These are phyloP conservation scores for Fusarium pseudograminearum DNA, from an alignment of 2,329 filamentous ascomycete species.

Conservation along the genomic window DNA sequence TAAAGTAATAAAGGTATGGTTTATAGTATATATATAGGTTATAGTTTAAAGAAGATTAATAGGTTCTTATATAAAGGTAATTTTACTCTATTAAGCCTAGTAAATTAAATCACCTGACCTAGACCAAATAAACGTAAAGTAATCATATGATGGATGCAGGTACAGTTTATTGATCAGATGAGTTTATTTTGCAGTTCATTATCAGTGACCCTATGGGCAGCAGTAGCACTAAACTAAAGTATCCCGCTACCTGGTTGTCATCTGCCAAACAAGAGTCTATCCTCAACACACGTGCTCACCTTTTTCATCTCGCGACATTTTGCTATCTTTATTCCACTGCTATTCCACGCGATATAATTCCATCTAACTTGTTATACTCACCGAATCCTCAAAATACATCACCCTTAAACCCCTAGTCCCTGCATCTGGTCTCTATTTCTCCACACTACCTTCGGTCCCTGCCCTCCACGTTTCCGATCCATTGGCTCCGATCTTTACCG, in stretches of 20 bases:
- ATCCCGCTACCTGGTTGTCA: not conserved
- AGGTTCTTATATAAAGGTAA: too few species aligned
- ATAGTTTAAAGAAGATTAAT: too few species aligned
- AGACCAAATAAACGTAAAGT: too few species aligned
- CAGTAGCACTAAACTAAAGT: not conserved
- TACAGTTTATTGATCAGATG: not conserved
- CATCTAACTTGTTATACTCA: not conserved
- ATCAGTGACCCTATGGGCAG: not conserved
- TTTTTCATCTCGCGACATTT: not conserved
- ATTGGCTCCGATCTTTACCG: slow-evolving; percentile 47
- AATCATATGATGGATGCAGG: not conserved
- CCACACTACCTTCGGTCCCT: slow-evolving; percentile 31
- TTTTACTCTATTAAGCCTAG: too few species aligned
- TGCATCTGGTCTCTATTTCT: not conserved
- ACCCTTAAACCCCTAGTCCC: not conserved
- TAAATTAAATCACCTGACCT: too few species aligned
- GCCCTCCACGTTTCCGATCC: slow-evolving; percentile 46
- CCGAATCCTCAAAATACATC: slow-evolving; percentile 19
- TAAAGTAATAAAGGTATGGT: too few species aligned
- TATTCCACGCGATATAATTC: not conserved
- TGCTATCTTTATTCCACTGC: not conserved
- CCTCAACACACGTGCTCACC: not conserved
- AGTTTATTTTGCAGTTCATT: not conserved
- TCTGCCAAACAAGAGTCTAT: not conserved
- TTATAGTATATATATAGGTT: too few species aligned